Evolutionary conservation across 1,284 basidiomycete genomes (phyloP), one percentile per base, ranked within the genome.

Genomic region (Ceratobasidium sp.): DNA sequence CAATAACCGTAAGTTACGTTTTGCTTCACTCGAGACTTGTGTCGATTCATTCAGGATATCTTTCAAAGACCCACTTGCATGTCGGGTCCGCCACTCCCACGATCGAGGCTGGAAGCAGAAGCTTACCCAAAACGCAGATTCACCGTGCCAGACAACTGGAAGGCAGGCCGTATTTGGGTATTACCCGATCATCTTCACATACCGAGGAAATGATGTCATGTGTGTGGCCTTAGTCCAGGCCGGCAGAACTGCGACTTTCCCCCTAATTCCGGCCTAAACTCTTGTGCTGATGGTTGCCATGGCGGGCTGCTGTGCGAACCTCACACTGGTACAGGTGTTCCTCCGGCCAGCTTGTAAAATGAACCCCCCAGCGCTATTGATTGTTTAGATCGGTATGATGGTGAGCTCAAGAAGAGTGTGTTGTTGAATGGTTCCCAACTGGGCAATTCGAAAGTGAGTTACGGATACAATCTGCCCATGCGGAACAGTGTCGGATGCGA

Each of bases 291-390:
- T 37, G 71, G 77, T 65, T 79, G 79, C 76, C 79, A 80, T 74
- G 88, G 89, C 41, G 88, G 88, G 46, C 83, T 90, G 5, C 77
- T 81, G 7, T 89, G 89, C 75, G 84, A 85, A 77, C 78, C 81
- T 11, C 78, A 79, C 64, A 85, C 82, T n/a, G 87, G 86, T 53
- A 87, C 86, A n/a, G 88, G 89, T 76, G 86, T 89, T 7, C 88
- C 89, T 37, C 89, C 89, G 68, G 13, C 59, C 41, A 43, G 22
- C 39, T 11, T 37, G n/a, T n/a, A n/a, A n/a, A n/a, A n/a, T n/a
- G n/a, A n/a, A n/a, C n/a, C n/a, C n/a, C n/a, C n/a, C n/a, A n/a
- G n/a, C n/a, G n/a, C n/a, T n/a, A n/a, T n/a, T n/a, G n/a, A n/a
- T n/a, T 62, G 81, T 73, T 34, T 43, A 7, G 87, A 88, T 86